phyloP scores from a whole-genome alignment of 768 basidiomycete species.

The Termitomyces titanicus region DNA sequence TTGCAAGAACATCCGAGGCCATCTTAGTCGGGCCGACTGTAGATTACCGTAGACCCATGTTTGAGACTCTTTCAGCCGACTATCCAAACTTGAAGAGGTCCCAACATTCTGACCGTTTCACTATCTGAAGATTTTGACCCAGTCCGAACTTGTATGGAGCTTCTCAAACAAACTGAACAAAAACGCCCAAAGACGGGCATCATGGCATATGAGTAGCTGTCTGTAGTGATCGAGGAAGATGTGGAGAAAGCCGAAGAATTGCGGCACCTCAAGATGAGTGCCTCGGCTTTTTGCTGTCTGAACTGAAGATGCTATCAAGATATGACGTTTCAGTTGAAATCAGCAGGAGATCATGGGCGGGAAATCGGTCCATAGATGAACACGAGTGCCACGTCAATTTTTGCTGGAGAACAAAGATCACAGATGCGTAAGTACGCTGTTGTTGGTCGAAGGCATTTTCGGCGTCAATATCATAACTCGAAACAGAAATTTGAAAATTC shows the following conservation, averaged over 20 bases:
- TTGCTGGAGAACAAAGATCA: not conserved
- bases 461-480: not conserved
- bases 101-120: not conserved
- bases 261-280: not conserved
- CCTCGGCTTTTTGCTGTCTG: not conserved
- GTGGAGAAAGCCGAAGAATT: not conserved
- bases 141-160: no score
- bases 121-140: not conserved
- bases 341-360: not conserved
- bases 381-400: not conserved
- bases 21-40: not conserved
- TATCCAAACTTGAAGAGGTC: no score
- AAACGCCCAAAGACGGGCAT: not conserved
- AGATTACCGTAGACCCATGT: not conserved
- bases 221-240: not conserved
- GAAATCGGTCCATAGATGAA: not conserved
- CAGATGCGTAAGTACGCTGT: not conserved
- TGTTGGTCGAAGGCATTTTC: not conserved
- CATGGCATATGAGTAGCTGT: not conserved
- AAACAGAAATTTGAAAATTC: no score
- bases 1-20: not conserved
- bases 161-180: not conserved
- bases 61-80: not conserved
- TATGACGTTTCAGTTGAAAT: not conserved
- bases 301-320: not conserved